A percentile compares a stretch with the other conserved stretches of the same genome.
phyloP scores from a whole-genome alignment of 441 rosid genomes.

The Corymbia calophylla region DNA sequence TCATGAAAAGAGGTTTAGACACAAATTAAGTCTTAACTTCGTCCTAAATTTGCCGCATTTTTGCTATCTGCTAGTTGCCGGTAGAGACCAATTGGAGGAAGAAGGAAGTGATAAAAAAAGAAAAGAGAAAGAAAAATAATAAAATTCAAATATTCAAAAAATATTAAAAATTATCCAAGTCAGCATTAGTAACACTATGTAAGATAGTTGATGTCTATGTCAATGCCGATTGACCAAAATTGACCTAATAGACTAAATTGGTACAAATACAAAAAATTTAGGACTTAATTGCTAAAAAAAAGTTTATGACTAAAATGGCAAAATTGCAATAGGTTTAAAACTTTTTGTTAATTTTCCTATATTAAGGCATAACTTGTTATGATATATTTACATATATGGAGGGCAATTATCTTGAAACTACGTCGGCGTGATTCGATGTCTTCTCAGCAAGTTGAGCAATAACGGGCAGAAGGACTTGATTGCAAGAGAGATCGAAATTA shows the following conservation, averaged over 20 bases:
- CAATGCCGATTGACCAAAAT: fast-evolving
- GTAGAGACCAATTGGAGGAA: too few species aligned
- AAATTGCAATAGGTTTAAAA: too few species aligned
- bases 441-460: fast-evolving
- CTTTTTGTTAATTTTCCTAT: background rate
- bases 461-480: fast-evolving
- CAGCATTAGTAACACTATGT: fast-evolving
- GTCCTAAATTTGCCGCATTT: too few species aligned
- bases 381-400: background rate
- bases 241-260: too few species aligned
- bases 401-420: background rate
- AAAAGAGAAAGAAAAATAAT: too few species aligned
- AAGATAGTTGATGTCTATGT: fast-evolving
- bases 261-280: too few species aligned
- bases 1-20: too few species aligned
- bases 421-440: background rate
- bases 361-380: background rate
- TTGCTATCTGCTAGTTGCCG: too few species aligned
- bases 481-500: background rate
- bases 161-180: too few species aligned
- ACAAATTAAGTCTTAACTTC: too few species aligned
- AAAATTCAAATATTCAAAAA: too few species aligned
- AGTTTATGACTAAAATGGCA: fast-evolving
- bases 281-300: fast-evolving
- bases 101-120: too few species aligned